These are phyloP conservation scores for Iberis pinnata DNA, from an alignment of 345 rosid species.

Conservation along the genomic window DNA sequence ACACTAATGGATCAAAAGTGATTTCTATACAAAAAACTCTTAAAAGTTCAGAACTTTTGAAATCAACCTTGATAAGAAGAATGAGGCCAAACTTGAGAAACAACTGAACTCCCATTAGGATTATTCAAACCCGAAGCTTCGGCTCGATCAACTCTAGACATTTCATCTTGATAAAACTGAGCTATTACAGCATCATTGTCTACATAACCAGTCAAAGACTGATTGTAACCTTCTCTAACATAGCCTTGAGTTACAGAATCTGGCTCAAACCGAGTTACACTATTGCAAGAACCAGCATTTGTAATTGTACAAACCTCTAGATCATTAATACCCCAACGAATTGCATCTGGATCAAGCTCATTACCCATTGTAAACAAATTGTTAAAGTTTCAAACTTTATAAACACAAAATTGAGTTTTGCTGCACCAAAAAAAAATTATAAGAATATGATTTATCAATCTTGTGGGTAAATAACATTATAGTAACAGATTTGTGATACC, in stretches of 20 bases:
- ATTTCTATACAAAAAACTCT: too few species aligned
- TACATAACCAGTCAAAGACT: constrained; percentile 29
- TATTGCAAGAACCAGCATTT: constrained; percentile 42
- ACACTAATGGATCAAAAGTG: too few species aligned
- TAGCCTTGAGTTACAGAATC: constrained; percentile 40
- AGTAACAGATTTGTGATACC: too few species aligned
- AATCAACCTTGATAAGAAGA: too few species aligned
- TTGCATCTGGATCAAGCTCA: constrained; percentile 61
- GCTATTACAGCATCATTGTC: constrained; percentile 83
- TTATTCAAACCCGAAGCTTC: constrained; percentile 41
- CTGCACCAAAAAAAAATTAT: too few species aligned
- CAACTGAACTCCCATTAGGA: constrained; percentile 39
- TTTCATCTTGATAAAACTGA: constrained; percentile 63
- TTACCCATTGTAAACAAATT: constrained; percentile 28
- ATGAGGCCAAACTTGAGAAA: constrained; percentile 53
- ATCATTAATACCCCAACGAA: constrained; percentile 72
- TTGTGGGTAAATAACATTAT: too few species aligned
- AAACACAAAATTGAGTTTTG: neutral
- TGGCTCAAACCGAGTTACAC: constrained; percentile 45
- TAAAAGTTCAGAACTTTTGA: too few species aligned
- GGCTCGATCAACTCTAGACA: constrained; percentile 49
- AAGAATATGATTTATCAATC: too few species aligned
- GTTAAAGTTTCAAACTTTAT: constrained; percentile 1
- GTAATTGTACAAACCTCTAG: constrained; percentile 53
- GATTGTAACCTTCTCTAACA: constrained; percentile 51